Conservation (phyloP, 306 rosid species). For the Cicer cuneatum region DNA sequence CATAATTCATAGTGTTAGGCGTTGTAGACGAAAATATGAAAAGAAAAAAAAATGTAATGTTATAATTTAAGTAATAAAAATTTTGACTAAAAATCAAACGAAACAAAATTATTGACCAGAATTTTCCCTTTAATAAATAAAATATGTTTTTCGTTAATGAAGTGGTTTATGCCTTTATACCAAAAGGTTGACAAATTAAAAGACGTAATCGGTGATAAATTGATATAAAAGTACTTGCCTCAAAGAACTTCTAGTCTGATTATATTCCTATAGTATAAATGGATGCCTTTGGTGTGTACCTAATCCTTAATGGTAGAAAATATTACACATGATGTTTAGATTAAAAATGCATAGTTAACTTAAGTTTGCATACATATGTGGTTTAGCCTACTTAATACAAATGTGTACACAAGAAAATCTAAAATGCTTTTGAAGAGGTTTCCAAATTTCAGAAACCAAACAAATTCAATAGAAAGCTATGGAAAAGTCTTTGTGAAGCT, state of each 20-base stretch:
- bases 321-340: conserved; percentile 3
- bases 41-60: background rate
- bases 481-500: conserved; percentile 24
- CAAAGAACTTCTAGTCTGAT: conserved; percentile 28
- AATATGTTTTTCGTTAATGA: conserved; percentile 38
- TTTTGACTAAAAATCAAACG: conserved; percentile 19
- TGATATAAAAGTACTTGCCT: conserved; percentile 36
- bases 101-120: conserved; percentile 43
- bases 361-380: background rate
- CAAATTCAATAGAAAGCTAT: conserved; percentile 15
- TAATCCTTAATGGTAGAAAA: conserved; percentile 42
- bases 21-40: background rate
- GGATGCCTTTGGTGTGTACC: conserved; percentile 48
- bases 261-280: conserved; percentile 17
- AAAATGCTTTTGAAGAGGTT: conserved; percentile 27
- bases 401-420: conserved; percentile 1
- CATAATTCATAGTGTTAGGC: conserved; percentile 3
- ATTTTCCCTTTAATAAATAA: background rate
- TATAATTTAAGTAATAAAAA: background rate
- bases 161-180: conserved; percentile 60
- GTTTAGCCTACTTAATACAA: background rate
- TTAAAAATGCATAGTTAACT: conserved; percentile 37
- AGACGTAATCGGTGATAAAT: conserved; percentile 35
- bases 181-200: conserved; percentile 53
- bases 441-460: conserved; percentile 9